Base-by-base conservation (phyloP, 768 basidiomycete genomes). In the Kwoniella dejecticola region DNA sequence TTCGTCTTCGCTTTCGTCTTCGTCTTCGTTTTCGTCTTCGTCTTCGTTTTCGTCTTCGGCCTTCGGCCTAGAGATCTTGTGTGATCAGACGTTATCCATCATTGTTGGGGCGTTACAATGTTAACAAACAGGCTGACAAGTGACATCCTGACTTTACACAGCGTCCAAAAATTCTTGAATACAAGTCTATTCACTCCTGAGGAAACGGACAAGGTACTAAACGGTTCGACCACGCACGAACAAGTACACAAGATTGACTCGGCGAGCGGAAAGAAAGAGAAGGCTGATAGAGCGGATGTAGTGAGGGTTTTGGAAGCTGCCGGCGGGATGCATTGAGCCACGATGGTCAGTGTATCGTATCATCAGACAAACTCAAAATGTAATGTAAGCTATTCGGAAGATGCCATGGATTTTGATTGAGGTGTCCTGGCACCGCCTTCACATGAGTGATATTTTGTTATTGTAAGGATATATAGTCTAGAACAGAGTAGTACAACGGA, bases 91-190 rank as follows among this genome's bases (percentile, higher is more conserved):
- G 30, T 24, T 13, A 27, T 7, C 13, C 8, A 13, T 31, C 4
- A 17, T 21, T 12, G 24, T 30, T 26, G 10, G 8, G 8, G 47
- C 24, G 7, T 49, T 49, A 49, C 10, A 8, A 26, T 26, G 12
- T 24, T 38, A 8, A 17, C 36, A 38, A 8, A 38, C 17, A 8
- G 8, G 36, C 36, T 38, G 17, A 52, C 27, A 21, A 33, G 6
- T 4, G 12, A 19, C 36, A 23, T 7, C 11, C 11, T 17, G 6
- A n/a, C n/a, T n/a, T n/a, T 36, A n/a, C 24, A n/a, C 52, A 77
- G 76, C 52, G 72, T 78, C 15, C 72, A 78, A 61, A 67, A 58
- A 30, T 77, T 72, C 70, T 60, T 75, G 7, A 58, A 71, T 30
- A 46, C 59, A 10, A 56, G 61, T 21, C 8, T 63, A 8, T 36